These are phyloP conservation scores for Globisporangium perplexum DNA, from an alignment of 352 stramenopile species.

Conservation along the genomic window DNA sequence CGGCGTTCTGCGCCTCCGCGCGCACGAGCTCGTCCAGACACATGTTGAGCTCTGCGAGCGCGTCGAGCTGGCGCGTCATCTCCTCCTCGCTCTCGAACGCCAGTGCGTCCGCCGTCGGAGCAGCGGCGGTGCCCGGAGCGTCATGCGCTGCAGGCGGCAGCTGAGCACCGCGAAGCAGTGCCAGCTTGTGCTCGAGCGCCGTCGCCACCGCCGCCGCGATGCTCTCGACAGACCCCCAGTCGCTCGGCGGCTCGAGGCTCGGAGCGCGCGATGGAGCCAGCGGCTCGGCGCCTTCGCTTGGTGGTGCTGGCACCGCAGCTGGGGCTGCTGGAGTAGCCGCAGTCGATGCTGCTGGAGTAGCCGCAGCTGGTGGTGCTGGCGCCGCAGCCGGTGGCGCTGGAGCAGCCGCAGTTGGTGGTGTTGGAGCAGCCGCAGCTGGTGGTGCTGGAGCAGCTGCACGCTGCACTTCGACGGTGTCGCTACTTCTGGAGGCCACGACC, in stretches of 20 bases:
- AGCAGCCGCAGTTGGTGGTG: too few relatives aligned
- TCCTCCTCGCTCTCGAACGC: conserved; percentile 53
- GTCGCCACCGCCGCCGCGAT: conserved; percentile 37
- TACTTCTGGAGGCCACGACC: neutral
- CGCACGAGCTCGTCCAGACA: conserved; percentile 58
- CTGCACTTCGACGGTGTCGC: neutral
- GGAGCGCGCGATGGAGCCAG: neutral
- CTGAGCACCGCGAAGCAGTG: conserved; percentile 4
- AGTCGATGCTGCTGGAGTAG: too few relatives aligned
- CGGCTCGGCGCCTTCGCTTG: neutral
- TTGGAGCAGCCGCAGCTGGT: too few relatives aligned
- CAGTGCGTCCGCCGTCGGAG: conserved; percentile 20
- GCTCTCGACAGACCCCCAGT: conserved; percentile 17
- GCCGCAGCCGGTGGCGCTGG: too few relatives aligned
- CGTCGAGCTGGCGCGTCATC: conserved; percentile 51
- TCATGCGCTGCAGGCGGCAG: conserved; percentile 1
- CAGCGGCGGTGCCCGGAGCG: too few relatives aligned
- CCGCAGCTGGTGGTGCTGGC: too few relatives aligned
- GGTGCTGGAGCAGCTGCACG: neutral
- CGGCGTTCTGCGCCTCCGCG: conserved; percentile 41
- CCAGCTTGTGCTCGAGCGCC: conserved; percentile 31
- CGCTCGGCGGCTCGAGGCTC: conserved; percentile 4
- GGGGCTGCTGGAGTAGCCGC: too few relatives aligned
- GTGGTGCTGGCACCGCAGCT: neutral
- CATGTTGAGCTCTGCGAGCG: conserved; percentile 58